These are phyloP conservation scores for Candida sphagnicola DNA, from an alignment of 805 yeast genomes.

Conservation along the genomic window DNA sequence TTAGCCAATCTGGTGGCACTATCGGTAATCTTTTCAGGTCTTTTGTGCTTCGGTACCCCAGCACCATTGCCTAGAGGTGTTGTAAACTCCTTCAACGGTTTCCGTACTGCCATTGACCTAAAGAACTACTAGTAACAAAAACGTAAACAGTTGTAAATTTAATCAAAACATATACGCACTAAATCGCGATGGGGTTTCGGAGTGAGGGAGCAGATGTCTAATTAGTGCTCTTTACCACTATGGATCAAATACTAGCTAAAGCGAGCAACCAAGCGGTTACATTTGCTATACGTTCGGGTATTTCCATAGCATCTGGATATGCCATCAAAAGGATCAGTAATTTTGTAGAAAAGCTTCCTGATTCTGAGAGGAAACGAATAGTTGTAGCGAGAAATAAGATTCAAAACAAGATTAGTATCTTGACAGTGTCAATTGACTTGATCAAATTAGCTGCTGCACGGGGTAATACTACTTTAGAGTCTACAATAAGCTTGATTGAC, in stretches of 20 bases:
- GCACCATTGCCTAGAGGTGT: conserved; percentile 66
- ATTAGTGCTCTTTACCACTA: conserved; percentile 8
- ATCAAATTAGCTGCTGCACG: conserved; percentile 59
- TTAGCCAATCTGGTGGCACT: conserved; percentile 50
- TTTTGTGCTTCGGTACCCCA: conserved; percentile 52
- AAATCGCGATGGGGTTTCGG: neutral
- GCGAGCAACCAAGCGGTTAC: conserved; percentile 80
- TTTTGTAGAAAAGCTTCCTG: conserved; percentile 54
- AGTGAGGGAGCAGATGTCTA: neutral
- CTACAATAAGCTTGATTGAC: conserved; percentile 50
- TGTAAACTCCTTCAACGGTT: conserved; percentile 36
- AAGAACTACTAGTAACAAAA: neutral
- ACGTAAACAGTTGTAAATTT: neutral
- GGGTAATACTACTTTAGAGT: conserved; percentile 55
- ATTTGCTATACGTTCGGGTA: conserved; percentile 73
- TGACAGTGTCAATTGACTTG: conserved; percentile 64
- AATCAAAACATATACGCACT: neutral
- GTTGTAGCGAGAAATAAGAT: conserved; percentile 41
- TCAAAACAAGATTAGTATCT: conserved; percentile 54
- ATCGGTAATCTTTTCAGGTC: conserved; percentile 52
- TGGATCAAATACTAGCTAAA: conserved; percentile 43
- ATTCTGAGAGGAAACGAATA: conserved; percentile 45
- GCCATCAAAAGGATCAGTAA: conserved; percentile 62
- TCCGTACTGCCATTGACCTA: conserved; percentile 18
- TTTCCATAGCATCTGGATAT: conserved; percentile 69